phyloP scores from a whole-genome alignment of 306 rosid genomes.

The Prunus armeniaca region DNA sequence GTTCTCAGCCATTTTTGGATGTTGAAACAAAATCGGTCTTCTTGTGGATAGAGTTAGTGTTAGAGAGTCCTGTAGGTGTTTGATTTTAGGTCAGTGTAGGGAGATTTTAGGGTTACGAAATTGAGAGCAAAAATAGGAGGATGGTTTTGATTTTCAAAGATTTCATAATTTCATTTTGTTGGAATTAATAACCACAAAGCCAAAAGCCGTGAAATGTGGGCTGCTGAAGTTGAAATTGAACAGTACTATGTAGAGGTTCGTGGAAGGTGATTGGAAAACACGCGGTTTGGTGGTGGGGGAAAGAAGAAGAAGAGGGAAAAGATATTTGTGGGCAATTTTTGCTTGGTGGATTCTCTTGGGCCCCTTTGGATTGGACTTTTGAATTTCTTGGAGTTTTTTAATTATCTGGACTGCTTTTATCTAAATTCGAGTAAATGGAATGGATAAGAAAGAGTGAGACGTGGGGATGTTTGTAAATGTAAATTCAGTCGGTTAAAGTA shows the following conservation, averaged over 20 bases:
- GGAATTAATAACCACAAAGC: not conserved
- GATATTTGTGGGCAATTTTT: not conserved
- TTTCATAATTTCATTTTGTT: not conserved
- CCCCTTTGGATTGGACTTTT: not conserved
- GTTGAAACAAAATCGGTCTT: no score
- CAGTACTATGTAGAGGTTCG: not conserved
- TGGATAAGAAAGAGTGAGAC: conserved; percentile 12
- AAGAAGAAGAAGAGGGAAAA: not conserved
- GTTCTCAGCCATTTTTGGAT: conserved; percentile 65
- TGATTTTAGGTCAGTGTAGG: not conserved
- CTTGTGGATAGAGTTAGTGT: no score
- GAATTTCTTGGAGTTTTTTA: not conserved
- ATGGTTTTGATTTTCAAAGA: not conserved
- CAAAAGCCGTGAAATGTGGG: not conserved
- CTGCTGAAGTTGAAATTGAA: not conserved
- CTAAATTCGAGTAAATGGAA: not conserved
- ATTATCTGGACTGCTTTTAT: not conserved
- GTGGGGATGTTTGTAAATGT: not conserved
- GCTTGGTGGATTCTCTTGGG: not conserved
- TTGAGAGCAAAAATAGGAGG: not conserved
- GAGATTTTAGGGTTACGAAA: not conserved
- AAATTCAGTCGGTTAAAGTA: no score
- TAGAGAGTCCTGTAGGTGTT: no score
- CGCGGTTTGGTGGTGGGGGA: conserved; percentile 50
- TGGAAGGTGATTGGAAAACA: conserved; percentile 14